Conservation (phyloP, 2,329 filamentous ascomycete species). For the Talaromyces pinophilus region DNA sequence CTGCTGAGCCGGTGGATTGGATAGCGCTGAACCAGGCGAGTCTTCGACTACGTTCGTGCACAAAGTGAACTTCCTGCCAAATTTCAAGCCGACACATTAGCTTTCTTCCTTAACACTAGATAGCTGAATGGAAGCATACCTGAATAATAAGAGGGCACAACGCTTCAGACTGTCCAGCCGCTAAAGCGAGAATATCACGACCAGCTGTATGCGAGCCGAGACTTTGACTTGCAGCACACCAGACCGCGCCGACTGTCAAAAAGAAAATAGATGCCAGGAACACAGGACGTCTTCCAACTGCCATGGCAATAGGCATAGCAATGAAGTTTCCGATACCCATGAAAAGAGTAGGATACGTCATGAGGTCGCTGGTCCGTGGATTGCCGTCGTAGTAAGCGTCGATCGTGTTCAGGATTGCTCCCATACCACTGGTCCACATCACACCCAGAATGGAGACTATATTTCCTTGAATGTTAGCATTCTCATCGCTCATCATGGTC, state of each 20-base stretch:
- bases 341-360: neutral
- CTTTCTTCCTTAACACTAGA: too few species aligned
- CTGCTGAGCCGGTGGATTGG: neutral
- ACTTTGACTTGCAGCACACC: conserved; percentile 6
- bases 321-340: neutral
- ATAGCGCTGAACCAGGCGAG: neutral
- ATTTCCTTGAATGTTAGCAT: neutral
- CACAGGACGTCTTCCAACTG: neutral
- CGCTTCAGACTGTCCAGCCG: conserved; percentile 13
- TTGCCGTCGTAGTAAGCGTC: neutral
- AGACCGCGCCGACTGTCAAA: neutral
- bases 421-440: neutral
- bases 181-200: conserved; percentile 1
- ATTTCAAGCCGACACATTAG: neutral
- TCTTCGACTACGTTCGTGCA: neutral
- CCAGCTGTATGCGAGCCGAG: neutral
- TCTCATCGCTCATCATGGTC: neutral
- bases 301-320: neutral
- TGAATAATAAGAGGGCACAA: conserved; percentile 15
- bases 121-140: neutral
- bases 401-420: neutral
- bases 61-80: neutral
- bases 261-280: neutral
- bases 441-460: neutral
- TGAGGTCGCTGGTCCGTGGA: neutral